Percentiles rank a stretch among this genome's conserved stretches.
Evolutionary conservation across 805 yeast species (phyloP).

Genomic region (Candida sithepensis): DNA sequence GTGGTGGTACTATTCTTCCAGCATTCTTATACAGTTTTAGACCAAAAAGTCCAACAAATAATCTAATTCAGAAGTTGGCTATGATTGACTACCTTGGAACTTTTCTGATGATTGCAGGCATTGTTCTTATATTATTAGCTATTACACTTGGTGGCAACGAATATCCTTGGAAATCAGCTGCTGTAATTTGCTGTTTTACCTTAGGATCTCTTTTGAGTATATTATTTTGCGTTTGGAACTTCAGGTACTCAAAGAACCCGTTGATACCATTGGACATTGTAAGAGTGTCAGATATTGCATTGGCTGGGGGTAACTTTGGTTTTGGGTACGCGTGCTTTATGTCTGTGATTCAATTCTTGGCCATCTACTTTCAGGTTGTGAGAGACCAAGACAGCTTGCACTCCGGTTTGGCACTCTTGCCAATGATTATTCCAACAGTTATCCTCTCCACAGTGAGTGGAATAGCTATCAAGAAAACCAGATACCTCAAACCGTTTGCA

Average conservation of each 20-base stretch:
- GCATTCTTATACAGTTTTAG: slow-evolving; percentile 39
- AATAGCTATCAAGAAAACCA: slow-evolving; percentile 33
- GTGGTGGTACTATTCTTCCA: slow-evolving; percentile 49
- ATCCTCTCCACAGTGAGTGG: slow-evolving; percentile 38
- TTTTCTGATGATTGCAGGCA: slow-evolving; percentile 37
- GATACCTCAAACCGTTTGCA: slow-evolving; percentile 39
- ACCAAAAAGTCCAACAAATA: slow-evolving; percentile 44
- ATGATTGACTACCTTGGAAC: slow-evolving; percentile 51
- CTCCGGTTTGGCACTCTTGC: slow-evolving; percentile 44
- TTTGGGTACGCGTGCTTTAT: slow-evolving; percentile 40
- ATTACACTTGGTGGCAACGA: slow-evolving; percentile 53
- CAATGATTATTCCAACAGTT: slow-evolving; percentile 39
- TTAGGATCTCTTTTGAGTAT: slow-evolving; percentile 39
- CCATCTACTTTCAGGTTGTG: slow-evolving; percentile 49
- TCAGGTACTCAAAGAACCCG: slow-evolving; percentile 39
- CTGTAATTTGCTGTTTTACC: slow-evolving; percentile 44
- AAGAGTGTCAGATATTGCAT: slow-evolving; percentile 30
- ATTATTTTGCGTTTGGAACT: slow-evolving; percentile 39
- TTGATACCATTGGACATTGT: slow-evolving; percentile 41
- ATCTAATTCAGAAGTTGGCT: slow-evolving; percentile 34
- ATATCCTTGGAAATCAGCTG: slow-evolving; percentile 51
- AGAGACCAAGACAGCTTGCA: slow-evolving; percentile 37
- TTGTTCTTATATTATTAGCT: slow-evolving; percentile 47
- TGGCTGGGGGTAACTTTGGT: slow-evolving; percentile 36
- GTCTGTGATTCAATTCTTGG: slow-evolving; percentile 32